Evolutionary conservation across 352 stramenopile genomes (phyloP).

Genomic region (Phytopythium ostracodes): DNA sequence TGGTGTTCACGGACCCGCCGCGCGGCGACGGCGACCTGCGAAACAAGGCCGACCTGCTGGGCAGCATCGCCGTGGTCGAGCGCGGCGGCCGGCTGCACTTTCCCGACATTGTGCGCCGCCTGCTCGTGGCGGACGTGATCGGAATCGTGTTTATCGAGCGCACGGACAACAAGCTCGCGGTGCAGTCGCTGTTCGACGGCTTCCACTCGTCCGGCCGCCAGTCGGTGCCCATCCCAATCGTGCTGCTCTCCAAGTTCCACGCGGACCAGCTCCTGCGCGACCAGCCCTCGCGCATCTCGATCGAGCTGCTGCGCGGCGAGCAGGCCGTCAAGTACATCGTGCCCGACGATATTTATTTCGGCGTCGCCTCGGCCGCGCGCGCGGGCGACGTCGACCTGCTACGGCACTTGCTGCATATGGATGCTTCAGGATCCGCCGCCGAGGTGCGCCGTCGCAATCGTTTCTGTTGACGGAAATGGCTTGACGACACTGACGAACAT

Average conservation of each 20-base stretch:
- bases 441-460: conserved; percentile 33
- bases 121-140: conserved; percentile 56
- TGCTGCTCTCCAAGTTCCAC: conserved; percentile 75
- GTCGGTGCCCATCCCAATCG: conserved; percentile 65
- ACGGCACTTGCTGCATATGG: conserved; percentile 65
- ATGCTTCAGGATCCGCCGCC: conserved; percentile 52
- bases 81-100: conserved; percentile 78
- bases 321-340: conserved; percentile 63
- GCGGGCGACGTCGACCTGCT: conserved; percentile 72
- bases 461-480: background rate
- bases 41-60: conserved; percentile 54
- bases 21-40: conserved; percentile 64
- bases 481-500: background rate
- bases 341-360: conserved; percentile 70
- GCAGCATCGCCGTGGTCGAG: conserved; percentile 74
- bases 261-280: conserved; percentile 64
- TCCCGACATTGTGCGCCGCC: conserved; percentile 72
- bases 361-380: conserved; percentile 59
- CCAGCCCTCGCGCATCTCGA: conserved; percentile 46
- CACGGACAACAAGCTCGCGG: conserved; percentile 43
- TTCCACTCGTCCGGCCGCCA: conserved; percentile 85
- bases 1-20: conserved; percentile 63
- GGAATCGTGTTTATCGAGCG: conserved; percentile 80
- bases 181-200: conserved; percentile 79
- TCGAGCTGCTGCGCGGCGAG: conserved; percentile 72